Conservation (phyloP, 352 stramenopile genomes). For the Globisporangium splendens region DNA sequence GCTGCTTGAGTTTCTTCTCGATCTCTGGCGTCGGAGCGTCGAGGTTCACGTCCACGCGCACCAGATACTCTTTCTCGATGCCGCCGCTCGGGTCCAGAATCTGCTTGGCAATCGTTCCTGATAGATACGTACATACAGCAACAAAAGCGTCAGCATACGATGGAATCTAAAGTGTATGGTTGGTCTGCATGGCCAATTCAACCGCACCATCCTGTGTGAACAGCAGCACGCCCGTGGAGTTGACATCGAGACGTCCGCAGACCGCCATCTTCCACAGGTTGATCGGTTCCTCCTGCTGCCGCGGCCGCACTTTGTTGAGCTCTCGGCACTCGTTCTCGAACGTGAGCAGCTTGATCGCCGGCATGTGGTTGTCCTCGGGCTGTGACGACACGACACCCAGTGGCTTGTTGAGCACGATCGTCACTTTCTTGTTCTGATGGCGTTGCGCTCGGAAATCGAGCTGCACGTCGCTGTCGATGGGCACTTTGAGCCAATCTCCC, state of each 20-base stretch:
- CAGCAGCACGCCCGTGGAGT: slow-evolving; percentile 77
- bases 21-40: slow-evolving; percentile 38
- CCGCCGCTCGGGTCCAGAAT: slow-evolving; percentile 67
- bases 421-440: slow-evolving; percentile 76
- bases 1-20: slow-evolving; percentile 54
- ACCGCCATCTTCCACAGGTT: slow-evolving; percentile 77
- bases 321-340: slow-evolving; percentile 74
- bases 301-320: slow-evolving; percentile 42
- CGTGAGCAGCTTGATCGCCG: slow-evolving; percentile 71
- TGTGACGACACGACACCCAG: slow-evolving; percentile 81
- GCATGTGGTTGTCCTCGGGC: slow-evolving; percentile 57
- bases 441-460: slow-evolving; percentile 64
- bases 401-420: slow-evolving; percentile 81
- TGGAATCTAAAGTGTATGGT: too few relatives aligned
- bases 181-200: too few relatives aligned
- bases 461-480: slow-evolving; percentile 45
- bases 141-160: too few relatives aligned
- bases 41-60: slow-evolving; percentile 61
- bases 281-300: slow-evolving; percentile 43
- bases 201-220: slow-evolving; percentile 72
- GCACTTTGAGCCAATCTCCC: slow-evolving; percentile 72
- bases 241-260: slow-evolving; percentile 76
- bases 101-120: slow-evolving; percentile 54
- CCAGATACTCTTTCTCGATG: slow-evolving; percentile 85
- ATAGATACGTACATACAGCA: too few relatives aligned